Conservation (phyloP, 805 yeast genomes). For the Teunomyces pallodes region DNA sequence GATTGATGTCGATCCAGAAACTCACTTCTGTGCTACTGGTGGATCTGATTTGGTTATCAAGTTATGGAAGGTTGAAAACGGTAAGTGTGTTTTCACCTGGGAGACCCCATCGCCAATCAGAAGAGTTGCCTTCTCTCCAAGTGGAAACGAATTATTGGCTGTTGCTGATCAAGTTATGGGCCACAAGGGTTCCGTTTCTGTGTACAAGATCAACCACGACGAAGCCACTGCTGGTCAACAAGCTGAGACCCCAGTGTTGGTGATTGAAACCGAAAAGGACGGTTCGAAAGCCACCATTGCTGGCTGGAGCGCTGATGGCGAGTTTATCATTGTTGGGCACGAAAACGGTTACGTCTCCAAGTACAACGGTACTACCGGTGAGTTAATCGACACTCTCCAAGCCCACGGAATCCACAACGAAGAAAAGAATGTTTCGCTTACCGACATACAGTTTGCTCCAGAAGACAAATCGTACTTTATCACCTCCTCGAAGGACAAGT, state of each 20-base stretch:
- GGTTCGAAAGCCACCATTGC: conserved; percentile 74
- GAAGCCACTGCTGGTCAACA: conserved; percentile 35
- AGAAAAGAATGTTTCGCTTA: conserved; percentile 47
- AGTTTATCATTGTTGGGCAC: conserved; percentile 80
- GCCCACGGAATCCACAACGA: conserved; percentile 68
- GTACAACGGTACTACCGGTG: conserved; percentile 75
- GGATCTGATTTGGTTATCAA: conserved; percentile 85
- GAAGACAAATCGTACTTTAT: conserved; percentile 86
- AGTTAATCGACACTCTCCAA: conserved; percentile 52
- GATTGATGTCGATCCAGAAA: conserved; percentile 73
- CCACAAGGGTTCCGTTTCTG: conserved; percentile 67
- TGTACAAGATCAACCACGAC: conserved; percentile 60
- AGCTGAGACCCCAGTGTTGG: conserved; percentile 53
- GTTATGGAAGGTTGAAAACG: conserved; percentile 80
- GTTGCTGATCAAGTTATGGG: conserved; percentile 94
- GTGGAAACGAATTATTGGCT: conserved; percentile 63
- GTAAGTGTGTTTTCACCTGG: conserved; percentile 73
- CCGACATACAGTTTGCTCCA: conserved; percentile 83
- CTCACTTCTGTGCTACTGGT: conserved; percentile 78
- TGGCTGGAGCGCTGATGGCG: conserved; percentile 78
- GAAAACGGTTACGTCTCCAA: conserved; percentile 83
- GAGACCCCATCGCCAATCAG: conserved; percentile 81
- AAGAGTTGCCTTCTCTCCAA: conserved; percentile 82
- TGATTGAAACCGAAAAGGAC: conserved; percentile 56
- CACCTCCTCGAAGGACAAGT: conserved; percentile 89